Percentiles rank a stretch among this genome's conserved stretches.
phyloP scores from a whole-genome alignment of 306 rosid genomes.

The Trifolium pratense region DNA sequence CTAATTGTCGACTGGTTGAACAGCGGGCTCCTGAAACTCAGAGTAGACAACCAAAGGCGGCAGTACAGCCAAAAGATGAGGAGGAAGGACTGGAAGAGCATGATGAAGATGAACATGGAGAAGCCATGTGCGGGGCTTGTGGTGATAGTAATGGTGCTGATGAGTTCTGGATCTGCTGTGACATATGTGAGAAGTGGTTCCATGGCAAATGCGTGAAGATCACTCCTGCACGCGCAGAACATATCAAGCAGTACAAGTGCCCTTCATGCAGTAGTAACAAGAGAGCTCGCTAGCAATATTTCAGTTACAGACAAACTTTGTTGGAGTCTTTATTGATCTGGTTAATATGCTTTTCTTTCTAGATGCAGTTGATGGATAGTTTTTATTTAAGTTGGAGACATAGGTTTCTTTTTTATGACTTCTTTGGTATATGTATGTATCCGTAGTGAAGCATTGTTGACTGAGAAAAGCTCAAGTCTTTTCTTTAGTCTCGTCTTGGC shows the following conservation, averaged over 20 bases:
- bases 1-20: slow-evolving; percentile 38
- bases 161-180: slow-evolving; percentile 95
- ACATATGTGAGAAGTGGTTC: slow-evolving; percentile 89
- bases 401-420: slow-evolving; percentile 44
- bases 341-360: slow-evolving; percentile 39
- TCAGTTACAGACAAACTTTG: slow-evolving; percentile 31
- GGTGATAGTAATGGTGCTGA: slow-evolving; percentile 75
- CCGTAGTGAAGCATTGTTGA: slow-evolving; percentile 33
- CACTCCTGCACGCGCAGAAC: slow-evolving; percentile 86
- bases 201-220: slow-evolving; percentile 93
- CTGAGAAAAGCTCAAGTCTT: slow-evolving; percentile 31
- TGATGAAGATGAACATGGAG: slow-evolving; percentile 86
- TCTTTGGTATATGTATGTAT: slow-evolving; percentile 14
- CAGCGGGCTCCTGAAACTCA: slow-evolving; percentile 65
- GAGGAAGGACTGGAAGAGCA: slow-evolving; percentile 65
- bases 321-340: slow-evolving; percentile 43
- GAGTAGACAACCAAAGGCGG: slow-evolving; percentile 53
- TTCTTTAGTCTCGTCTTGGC: slow-evolving; percentile 13
- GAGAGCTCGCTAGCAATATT: slow-evolving; percentile 60
- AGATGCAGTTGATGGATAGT: slow-evolving; percentile 44
- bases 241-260: slow-evolving; percentile 92
- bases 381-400: slow-evolving; percentile 35
- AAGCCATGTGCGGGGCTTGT: slow-evolving; percentile 81
- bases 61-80: slow-evolving; percentile 59
- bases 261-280: slow-evolving; percentile 93